Conservation (phyloP, 1,139 yeast species). For the Blastobotrys niveus region DNA sequence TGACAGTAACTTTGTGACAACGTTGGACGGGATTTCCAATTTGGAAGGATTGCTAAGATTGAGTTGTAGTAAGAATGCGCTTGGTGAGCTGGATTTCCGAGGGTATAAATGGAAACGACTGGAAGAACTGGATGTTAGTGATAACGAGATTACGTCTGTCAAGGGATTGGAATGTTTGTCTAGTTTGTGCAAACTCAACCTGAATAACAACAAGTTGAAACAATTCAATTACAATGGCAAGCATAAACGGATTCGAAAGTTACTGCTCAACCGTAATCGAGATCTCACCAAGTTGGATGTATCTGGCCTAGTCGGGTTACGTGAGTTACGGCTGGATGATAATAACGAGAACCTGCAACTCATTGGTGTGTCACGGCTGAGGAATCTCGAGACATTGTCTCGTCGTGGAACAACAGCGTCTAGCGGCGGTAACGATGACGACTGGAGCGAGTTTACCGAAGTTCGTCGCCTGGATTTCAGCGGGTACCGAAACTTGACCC, state of each 20-base stretch:
- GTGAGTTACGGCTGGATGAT: slow-evolving; percentile 19
- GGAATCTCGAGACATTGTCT: slow-evolving; percentile 14
- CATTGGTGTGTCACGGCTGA: slow-evolving; percentile 15
- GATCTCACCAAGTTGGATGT: slow-evolving; percentile 18
- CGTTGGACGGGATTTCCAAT: slow-evolving; percentile 28
- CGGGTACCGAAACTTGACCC: slow-evolving; percentile 19
- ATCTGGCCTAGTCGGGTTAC: slow-evolving; percentile 16
- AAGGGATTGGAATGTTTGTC: slow-evolving; percentile 26
- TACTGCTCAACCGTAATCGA: slow-evolving; percentile 18
- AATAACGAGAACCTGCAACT: slow-evolving; percentile 14
- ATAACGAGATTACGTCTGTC: slow-evolving; percentile 26
- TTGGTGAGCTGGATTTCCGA: slow-evolving; percentile 24
- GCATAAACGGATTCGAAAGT: slow-evolving; percentile 16
- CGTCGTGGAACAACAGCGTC: slow-evolving; percentile 5
- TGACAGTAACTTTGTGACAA: slow-evolving; percentile 27
- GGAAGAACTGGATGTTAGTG: slow-evolving; percentile 26
- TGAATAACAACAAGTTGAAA: slow-evolving; percentile 26
- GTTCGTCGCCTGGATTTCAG: slow-evolving; percentile 27
- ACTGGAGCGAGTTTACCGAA: slow-evolving; percentile 22
- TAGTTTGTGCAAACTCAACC: slow-evolving; percentile 22
- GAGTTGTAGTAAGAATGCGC: slow-evolving; percentile 27
- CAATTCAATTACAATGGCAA: slow-evolving; percentile 11
- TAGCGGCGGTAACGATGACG: too few species aligned
- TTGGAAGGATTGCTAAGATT: slow-evolving; percentile 31
- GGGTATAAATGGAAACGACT: slow-evolving; percentile 25